A percentile compares a stretch with the other conserved stretches of the same genome.
These are phyloP conservation scores for Yarrowia sp. DNA, from an alignment of 805 yeast genomes.

Conservation along the genomic window DNA sequence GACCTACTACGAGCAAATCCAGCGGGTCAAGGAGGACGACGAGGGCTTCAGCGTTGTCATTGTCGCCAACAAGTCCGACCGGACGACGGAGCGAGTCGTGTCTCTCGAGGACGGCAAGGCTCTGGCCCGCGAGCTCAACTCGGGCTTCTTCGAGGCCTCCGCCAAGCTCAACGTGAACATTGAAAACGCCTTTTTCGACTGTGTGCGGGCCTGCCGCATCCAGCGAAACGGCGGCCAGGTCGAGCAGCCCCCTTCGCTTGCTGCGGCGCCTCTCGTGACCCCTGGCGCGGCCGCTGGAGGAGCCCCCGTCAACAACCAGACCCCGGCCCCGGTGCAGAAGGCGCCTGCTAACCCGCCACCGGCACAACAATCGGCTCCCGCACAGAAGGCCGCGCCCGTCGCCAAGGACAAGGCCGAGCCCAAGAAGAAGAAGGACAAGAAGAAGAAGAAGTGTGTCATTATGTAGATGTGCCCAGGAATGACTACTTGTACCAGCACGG, in stretches of 20 bases:
- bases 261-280: neutral
- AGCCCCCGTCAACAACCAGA: neutral
- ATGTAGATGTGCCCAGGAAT: too few relatives aligned
- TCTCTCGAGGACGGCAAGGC: constrained; percentile 80
- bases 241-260: neutral
- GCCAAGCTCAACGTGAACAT: constrained; percentile 92
- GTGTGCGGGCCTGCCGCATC: constrained; percentile 68
- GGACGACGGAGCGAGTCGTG: constrained; percentile 72
- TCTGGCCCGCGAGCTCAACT: constrained; percentile 57
- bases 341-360: constrained; percentile 1
- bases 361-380: constrained; percentile 10
- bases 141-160: constrained; percentile 77
- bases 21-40: constrained; percentile 63
- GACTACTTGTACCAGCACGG: too few relatives aligned
- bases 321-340: constrained; percentile 5
- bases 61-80: constrained; percentile 87
- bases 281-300: constrained; percentile 5
- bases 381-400: constrained; percentile 10
- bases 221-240: constrained; percentile 50
- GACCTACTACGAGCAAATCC: constrained; percentile 75
- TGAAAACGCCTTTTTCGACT: constrained; percentile 71
- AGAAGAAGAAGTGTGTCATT: constrained; percentile 27
- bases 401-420: constrained; percentile 17
- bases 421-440: constrained; percentile 25
- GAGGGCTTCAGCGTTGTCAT: constrained; percentile 71